Conservation (phyloP, 371 early-diverging fungal species). For the Lichtheimia corymbifera region DNA sequence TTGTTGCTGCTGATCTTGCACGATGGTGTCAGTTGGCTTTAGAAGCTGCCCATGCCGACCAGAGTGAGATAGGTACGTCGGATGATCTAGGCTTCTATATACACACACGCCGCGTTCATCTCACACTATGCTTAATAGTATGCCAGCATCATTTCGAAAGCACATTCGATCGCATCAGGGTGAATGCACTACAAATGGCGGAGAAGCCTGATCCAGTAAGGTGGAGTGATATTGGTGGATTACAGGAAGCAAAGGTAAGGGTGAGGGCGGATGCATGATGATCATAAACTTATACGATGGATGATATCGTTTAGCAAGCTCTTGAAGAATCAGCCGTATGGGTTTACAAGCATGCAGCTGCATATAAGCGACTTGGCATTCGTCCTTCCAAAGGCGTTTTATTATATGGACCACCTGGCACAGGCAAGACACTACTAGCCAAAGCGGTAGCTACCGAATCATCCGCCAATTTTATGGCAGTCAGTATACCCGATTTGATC, state of each 20-base stretch:
- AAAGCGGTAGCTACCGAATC: slow-evolving; percentile 93
- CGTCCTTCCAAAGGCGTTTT: slow-evolving; percentile 72
- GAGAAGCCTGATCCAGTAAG: slow-evolving; percentile 54
- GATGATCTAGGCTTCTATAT: background rate
- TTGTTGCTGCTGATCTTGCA: slow-evolving; percentile 58
- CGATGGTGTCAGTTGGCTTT: slow-evolving; percentile 52
- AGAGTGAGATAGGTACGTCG: slow-evolving; percentile 11
- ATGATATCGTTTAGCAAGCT: slow-evolving; percentile 34
- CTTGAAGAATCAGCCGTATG: slow-evolving; percentile 93
- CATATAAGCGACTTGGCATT: slow-evolving; percentile 66
- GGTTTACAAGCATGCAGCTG: slow-evolving; percentile 72
- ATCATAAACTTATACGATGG: slow-evolving; percentile 2
- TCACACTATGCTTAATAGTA: background rate
- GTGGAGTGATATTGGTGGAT: slow-evolving; percentile 96
- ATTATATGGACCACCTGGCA: slow-evolving; percentile 91
- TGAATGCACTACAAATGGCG: slow-evolving; percentile 46
- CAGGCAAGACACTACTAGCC: slow-evolving; percentile 89
- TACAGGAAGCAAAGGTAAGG: slow-evolving; percentile 79
- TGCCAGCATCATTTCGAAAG: slow-evolving; percentile 24
- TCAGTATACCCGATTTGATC: slow-evolving; percentile 93
- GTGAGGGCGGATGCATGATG: background rate
- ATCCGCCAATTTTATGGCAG: slow-evolving; percentile 89
- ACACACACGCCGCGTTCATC: too few relatives aligned
- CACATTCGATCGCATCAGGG: slow-evolving; percentile 31
- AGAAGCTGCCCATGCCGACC: slow-evolving; percentile 18